These are phyloP conservation scores for Nitzschia sp. DNA, from an alignment of 108 stramenopile species.

Conservation along the genomic window DNA sequence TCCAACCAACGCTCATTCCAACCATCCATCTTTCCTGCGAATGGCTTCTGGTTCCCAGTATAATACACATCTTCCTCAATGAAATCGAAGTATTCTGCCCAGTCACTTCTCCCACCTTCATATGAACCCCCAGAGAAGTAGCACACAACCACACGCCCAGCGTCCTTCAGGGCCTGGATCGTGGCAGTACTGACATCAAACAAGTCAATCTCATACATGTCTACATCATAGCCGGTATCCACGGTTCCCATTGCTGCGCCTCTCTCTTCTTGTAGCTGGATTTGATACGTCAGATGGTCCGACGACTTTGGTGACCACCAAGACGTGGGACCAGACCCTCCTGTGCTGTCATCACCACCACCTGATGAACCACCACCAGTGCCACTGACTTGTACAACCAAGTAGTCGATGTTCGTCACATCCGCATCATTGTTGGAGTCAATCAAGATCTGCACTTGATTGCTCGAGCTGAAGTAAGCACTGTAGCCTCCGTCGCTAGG, in stretches of 20 bases:
- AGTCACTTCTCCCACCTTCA: background rate
- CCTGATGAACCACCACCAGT: background rate
- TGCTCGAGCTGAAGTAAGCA: background rate
- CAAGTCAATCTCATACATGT: background rate
- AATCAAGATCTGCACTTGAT: background rate
- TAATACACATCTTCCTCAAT: background rate
- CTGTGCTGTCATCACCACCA: background rate
- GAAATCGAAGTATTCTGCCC: background rate
- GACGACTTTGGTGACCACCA: background rate
- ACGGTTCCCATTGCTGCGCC: background rate
- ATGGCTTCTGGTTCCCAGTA: background rate
- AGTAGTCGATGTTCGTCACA: constrained; percentile 2
- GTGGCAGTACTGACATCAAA: background rate
- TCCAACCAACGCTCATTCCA: constrained; percentile 4
- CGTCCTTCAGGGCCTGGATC: background rate
- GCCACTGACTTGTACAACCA: background rate
- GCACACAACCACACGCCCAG: background rate
- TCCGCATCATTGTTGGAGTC: background rate
- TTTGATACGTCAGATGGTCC: background rate
- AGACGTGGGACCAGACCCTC: background rate
- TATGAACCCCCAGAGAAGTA: background rate
- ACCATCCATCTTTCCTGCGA: background rate
- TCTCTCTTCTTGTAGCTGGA: background rate
- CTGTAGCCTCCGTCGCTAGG: background rate
- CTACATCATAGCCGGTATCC: background rate